These are phyloP conservation scores for Farysia itapuensis DNA, from an alignment of 1,284 basidiomycete species.

Conservation along the genomic window DNA sequence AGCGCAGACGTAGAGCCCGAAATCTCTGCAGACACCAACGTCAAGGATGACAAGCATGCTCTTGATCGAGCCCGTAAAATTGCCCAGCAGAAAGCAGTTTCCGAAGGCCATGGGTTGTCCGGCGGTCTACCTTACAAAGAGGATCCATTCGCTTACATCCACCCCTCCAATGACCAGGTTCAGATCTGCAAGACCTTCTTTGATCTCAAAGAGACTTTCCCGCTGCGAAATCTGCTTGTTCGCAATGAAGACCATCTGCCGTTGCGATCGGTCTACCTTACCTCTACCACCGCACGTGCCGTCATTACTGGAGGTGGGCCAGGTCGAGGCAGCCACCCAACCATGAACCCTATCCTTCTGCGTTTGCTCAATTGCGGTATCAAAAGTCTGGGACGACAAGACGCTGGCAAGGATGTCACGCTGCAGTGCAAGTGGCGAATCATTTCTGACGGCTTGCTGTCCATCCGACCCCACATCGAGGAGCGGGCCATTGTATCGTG, in stretches of 20 bases:
- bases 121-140: constrained; percentile 56
- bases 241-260: constrained; percentile 79
- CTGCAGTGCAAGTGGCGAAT: constrained; percentile 70
- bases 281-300: constrained; percentile 74
- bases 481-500: constrained; percentile 69
- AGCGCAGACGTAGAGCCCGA: constrained; percentile 3
- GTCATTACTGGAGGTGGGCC: constrained; percentile 74
- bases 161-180: constrained; percentile 40
- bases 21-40: constrained; percentile 7
- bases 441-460: constrained; percentile 79
- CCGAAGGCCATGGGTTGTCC: constrained; percentile 38
- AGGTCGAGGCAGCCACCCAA: constrained; percentile 43
- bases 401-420: constrained; percentile 61
- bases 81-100: constrained; percentile 24
- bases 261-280: constrained; percentile 83
- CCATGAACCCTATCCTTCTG: constrained; percentile 72
- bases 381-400: constrained; percentile 70
- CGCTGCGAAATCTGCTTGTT: constrained; percentile 76
- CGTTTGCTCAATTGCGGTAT: constrained; percentile 89
- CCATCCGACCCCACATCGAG: constrained; percentile 77
- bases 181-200: constrained; percentile 69
- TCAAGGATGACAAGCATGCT: constrained; percentile 49
- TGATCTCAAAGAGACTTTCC: constrained; percentile 73
- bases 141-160: constrained; percentile 53
- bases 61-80: constrained; percentile 36